Base-by-base conservation (phyloP, 331 rosid species). In the Stylosanthes scabra region DNA sequence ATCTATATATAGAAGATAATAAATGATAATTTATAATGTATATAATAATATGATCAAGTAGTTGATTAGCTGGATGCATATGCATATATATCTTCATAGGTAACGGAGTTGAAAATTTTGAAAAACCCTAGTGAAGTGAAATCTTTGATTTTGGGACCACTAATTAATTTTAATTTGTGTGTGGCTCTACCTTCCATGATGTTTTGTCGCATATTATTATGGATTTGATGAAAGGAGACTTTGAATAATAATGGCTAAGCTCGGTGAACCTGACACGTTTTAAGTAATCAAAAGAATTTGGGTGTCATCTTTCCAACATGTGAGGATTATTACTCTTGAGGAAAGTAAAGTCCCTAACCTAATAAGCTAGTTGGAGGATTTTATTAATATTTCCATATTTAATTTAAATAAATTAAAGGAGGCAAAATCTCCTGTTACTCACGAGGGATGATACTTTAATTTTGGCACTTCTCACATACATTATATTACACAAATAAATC, bases 81-180 rank as follows among this genome's bases (percentile, higher is more conserved):
- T 59, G 14, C 16, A n/a, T n/a, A 20, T 2, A 58, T 42, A 25
- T 58, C 50, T 31, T 66, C 15, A 28, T 15, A 5, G 51, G 14
- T 34, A 51, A 6, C 2, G 1, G 9, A 61, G 80, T 58, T 31
- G 55, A 59, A 76, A 34, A 34, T 34, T 31, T 71, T 81, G 71
- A 76, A 75, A 49, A 81, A 52, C 79, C 78, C 72, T 76, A 76
- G 70, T 4, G 4, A 34, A 34, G 39, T 34, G 45, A 41, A 46
- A 71, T 68, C 66, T 15, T 20, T 3, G 25, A 20, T 1, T 13
- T 9, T 13, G 25, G 74, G 78, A 57, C 77, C 84, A 70, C 78
- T 10, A 14, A 9, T 65, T 66, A 34, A 34, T 6, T 34, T 34
- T 34, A 20, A 3, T 34, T 31, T 31, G 1, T 34, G 7, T 4